Evolutionary conservation across 1,139 yeast species (phyloP), one percentile per base, ranked within the genome.

Genomic region (Yamadazyma triangularis): DNA sequence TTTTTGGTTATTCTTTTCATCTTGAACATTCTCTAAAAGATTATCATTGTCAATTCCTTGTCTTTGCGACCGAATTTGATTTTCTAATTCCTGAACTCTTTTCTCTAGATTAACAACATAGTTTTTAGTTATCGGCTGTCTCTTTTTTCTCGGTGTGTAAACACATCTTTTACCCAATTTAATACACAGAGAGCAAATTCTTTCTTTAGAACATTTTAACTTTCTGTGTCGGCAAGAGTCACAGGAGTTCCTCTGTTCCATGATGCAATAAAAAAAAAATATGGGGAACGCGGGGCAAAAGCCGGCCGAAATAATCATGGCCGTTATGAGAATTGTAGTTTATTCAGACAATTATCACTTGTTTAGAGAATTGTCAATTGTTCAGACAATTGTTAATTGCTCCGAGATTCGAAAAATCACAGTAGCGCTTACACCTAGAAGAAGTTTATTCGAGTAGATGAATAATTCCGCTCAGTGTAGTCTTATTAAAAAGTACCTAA

Each of bases 151-250:
- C 3, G 57, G 58, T 7, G 54, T 46, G 30, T 53, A 53, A 2
- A 46, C 40, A 35, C 58, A 53, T 23, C 48, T 43, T 51, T 55
- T 49, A 13, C 38, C 40, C 32, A 51, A 56, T 29, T 51, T 50
- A 33, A 47, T 45, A 33, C 58, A 53, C 24, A 50, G 51, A 32
- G 35, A 38, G 28, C 58, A 53, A 14, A 45, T 35, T 23, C 24
- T 34, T 29, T 50, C 52, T 29, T 47, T 51, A 13, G 56, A 47
- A 31, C 58, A 53, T 33, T 48, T 53, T 44, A 51, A 43, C 38
- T 52, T 52, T 27, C 52, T 46, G 18, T 45, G 35, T 24, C 58
- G 44, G 34, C 58, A 53, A 25, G 50, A 48, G 33, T 53, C 58
- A 31, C 58, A 53, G 10, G 58, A 56, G 33, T 50, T 51, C 4